These are phyloP conservation scores for Leucosporidium creatinivorum DNA, from an alignment of 768 basidiomycete species.

Conservation along the genomic window DNA sequence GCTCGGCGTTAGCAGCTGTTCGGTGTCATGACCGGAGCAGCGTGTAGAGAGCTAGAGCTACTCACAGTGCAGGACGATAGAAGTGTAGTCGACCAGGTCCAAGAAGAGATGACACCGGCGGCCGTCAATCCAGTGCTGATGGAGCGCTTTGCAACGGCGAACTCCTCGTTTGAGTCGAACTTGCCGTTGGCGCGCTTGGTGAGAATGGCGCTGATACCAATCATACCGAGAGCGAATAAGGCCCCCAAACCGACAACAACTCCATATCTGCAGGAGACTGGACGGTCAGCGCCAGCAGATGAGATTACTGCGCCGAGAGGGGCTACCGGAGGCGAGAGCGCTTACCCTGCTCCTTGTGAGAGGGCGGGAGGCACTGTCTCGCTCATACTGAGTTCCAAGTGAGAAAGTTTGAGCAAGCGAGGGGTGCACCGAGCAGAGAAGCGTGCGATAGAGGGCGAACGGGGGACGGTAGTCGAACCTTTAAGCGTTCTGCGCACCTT, in stretches of 20 bases:
- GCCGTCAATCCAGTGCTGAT: constrained; percentile 12
- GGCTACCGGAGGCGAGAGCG: too few relatives aligned
- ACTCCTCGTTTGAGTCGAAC: constrained; percentile 9
- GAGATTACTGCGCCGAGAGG: too few relatives aligned
- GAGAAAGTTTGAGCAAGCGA: too few relatives aligned
- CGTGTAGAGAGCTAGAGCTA: too few relatives aligned
- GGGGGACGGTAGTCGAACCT: too few relatives aligned
- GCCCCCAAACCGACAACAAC: constrained; percentile 12
- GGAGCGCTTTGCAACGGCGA: constrained; percentile 13
- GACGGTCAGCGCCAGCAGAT: too few relatives aligned
- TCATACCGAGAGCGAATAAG: constrained; percentile 12
- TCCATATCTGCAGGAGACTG: neutral
- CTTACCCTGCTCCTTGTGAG: neutral
- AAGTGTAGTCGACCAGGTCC: constrained; percentile 13
- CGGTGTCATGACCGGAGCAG: too few relatives aligned
- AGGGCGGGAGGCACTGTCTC: neutral
- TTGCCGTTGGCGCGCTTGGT: neutral
- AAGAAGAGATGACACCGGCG: constrained; percentile 6
- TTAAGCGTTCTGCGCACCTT: too few relatives aligned
- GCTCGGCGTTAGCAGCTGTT: too few relatives aligned
- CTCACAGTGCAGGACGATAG: neutral
- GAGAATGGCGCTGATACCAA: constrained; percentile 2
- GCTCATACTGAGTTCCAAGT: too few relatives aligned
- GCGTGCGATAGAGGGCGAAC: too few relatives aligned
- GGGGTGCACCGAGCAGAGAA: too few relatives aligned